Evolutionary conservation across 2,329 filamentous ascomycete genomes (phyloP), one percentile per base, ranked within the genome.

Genomic region (Fusarium caatingaense): DNA sequence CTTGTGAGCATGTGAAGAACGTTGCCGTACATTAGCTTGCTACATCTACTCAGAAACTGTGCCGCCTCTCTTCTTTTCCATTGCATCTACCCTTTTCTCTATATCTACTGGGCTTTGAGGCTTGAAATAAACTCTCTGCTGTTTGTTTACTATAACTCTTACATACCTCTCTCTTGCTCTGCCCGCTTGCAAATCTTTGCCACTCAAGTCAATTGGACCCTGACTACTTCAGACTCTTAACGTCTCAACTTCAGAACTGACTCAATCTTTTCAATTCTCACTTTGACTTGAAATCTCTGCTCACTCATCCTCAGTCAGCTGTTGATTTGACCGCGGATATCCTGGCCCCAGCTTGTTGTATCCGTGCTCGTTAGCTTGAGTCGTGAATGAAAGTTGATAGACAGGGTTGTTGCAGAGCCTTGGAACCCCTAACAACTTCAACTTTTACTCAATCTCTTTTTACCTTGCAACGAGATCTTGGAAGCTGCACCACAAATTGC

Each of bases 1-100:
- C 68, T 71, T 71, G 69, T 71, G 69, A 71, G 69, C 69, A 71
- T 72, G 69, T 72, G 69, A 72, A 72, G 62, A 63, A 60, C 18
- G 25, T 53, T 53, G 49, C 49, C 49, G 23, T 42, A 37, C 42
- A 47, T 47, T 54, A 54, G 56, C 47, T 30, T 21, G 30, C 15
- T 32, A 21, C 21, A n/a, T n/a, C 10, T 49, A 37, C 49, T 27
- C 27, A 41, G 25, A 23, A 51, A 53, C 25, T 51, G 64, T 23
- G 56, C 47, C 53, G 53, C 30, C 56, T 68, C 56, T 63, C 27
- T 47, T 25, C 23, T 7, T 32, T 23, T 25, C 18, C 21, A 37
- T 25, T 21, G 20, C n/a, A 25, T 54, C 30, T n/a, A 9, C 20
- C 4, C 10, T 40, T 11, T 32, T 34, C 18, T 55, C 37, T 42